Evolutionary conservation across 2,329 filamentous ascomycete genomes (phyloP).

Genomic region (Escovopsis sp.): DNA sequence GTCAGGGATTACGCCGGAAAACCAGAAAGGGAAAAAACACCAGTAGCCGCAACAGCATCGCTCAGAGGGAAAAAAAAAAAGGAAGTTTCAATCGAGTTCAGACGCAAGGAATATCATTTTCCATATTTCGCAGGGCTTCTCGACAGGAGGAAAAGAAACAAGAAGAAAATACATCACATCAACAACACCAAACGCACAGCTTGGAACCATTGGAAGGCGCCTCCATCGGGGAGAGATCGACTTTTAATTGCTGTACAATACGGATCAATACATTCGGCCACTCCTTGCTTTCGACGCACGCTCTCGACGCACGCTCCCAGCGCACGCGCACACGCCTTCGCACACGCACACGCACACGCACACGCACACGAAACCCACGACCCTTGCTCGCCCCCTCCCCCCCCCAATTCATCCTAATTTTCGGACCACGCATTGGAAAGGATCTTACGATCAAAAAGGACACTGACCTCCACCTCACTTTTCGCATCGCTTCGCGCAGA

Average conservation of each 20-base stretch:
- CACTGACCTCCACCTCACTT: no score
- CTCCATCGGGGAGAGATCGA: constrained; percentile 12
- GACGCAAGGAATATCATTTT: background rate
- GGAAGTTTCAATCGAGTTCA: background rate
- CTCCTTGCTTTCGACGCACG: constrained; percentile 10
- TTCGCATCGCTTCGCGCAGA: background rate
- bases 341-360: background rate
- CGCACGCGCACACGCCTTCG: background rate
- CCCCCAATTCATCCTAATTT: no score
- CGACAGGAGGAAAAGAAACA: no score
- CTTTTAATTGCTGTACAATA: constrained; percentile 24
- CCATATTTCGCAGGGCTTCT: no score
- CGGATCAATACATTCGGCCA: constrained; percentile 6
- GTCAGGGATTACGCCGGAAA: background rate
- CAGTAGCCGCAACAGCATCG: background rate
- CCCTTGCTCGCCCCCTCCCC: background rate
- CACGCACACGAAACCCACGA: background rate
- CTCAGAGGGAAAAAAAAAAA: constrained; percentile 4
- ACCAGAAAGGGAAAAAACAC: constrained; percentile 5
- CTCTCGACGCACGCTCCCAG: background rate
- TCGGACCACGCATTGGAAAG: background rate
- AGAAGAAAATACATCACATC: constrained; percentile 1
- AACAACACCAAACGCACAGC: background rate
- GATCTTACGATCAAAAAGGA: no score
- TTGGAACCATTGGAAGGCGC: constrained; percentile 12